phyloP scores from a whole-genome alignment of 139 green algal species.

The Bryopsis sp. region DNA sequence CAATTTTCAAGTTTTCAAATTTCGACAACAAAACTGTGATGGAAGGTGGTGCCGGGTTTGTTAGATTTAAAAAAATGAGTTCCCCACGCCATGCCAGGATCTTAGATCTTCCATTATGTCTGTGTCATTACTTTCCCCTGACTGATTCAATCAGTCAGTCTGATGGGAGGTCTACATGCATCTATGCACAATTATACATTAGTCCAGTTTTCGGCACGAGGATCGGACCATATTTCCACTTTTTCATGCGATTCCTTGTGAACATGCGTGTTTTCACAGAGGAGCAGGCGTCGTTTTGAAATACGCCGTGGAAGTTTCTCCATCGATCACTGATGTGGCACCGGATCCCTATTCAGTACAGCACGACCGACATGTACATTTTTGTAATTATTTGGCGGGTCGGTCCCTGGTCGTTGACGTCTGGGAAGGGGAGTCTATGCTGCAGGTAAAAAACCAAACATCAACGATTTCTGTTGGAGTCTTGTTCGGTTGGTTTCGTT shows the following conservation, averaged over 20 bases:
- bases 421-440: slow-evolving; percentile 53
- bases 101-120: background rate
- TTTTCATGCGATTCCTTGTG: background rate
- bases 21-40: background rate
- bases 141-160: background rate
- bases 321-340: background rate
- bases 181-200: background rate
- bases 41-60: too few species aligned
- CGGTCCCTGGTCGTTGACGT: slow-evolving; percentile 47
- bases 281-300: background rate
- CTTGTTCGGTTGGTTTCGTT: too few species aligned
- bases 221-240: too few species aligned
- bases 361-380: slow-evolving; percentile 30
- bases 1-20: background rate
- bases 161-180: background rate
- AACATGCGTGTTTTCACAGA: background rate
- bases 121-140: slow-evolving; percentile 4
- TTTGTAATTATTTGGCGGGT: slow-evolving; percentile 40
- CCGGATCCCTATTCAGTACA: background rate
- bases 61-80: too few species aligned
- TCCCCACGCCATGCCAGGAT: too few species aligned
- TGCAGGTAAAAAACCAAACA: slow-evolving; percentile 47
- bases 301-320: slow-evolving; percentile 1
- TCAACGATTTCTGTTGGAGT: too few species aligned
- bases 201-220: background rate